Conservation (phyloP, 2,329 filamentous ascomycete genomes). For the Colletotrichum australisinense region DNA sequence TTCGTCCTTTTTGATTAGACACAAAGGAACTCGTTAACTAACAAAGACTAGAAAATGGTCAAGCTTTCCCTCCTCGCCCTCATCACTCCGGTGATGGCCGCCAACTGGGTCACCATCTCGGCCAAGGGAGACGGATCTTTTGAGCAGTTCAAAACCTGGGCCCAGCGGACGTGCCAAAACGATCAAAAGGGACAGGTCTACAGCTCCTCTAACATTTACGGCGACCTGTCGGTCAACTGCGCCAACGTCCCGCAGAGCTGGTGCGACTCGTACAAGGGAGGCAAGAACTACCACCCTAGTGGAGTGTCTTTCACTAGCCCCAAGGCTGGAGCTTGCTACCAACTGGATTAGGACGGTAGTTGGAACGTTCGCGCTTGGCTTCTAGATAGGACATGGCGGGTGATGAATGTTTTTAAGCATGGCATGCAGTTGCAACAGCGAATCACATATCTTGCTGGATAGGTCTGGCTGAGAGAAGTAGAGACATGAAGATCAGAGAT, state of each 20-base stretch:
- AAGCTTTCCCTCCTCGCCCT: background rate
- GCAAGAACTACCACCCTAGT: background rate
- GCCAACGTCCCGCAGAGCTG: background rate
- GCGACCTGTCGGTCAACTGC: background rate
- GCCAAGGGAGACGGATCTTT: background rate
- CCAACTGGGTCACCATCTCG: background rate
- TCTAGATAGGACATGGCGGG: too few species aligned
- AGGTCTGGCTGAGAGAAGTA: too few species aligned
- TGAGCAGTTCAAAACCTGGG: background rate
- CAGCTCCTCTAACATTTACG: background rate
- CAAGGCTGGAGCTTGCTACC: background rate
- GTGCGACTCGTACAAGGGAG: background rate
- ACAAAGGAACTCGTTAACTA: background rate
- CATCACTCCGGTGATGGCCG: background rate
- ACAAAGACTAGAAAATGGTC: background rate
- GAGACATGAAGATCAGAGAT: too few species aligned
- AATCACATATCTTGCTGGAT: too few species aligned
- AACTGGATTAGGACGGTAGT: background rate
- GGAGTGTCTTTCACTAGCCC: background rate
- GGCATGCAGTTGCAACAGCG: too few species aligned
- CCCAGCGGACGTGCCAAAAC: background rate
- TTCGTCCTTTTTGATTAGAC: background rate
- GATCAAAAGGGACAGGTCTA: background rate
- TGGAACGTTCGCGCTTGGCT: too few species aligned
- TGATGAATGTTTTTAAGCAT: too few species aligned